A percentile compares a stretch with the other conserved stretches of the same genome.
phyloP scores from a whole-genome alignment of 176 grass and related monocot genomes.

The Melocanna baccifera region DNA sequence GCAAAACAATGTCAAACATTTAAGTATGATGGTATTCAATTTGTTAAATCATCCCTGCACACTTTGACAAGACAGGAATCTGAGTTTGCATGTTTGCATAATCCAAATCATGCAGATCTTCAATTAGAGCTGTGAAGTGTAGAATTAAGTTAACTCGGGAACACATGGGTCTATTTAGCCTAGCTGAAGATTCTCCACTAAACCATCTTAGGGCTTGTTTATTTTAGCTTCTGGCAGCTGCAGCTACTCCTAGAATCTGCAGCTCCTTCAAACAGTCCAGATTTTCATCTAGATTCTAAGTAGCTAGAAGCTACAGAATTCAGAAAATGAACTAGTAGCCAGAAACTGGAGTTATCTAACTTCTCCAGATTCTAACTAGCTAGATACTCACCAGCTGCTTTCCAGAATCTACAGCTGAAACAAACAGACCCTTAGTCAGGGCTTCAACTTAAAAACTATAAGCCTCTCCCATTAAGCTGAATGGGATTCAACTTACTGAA shows the following conservation, averaged over 20 bases:
- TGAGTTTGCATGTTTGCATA: neutral
- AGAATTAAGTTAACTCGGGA: neutral
- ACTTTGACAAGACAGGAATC: neutral
- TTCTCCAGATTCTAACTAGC: too few relatives aligned
- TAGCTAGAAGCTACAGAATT: too few relatives aligned
- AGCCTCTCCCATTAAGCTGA: constrained; percentile 1
- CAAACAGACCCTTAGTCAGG: too few relatives aligned
- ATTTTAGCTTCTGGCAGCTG: too few relatives aligned
- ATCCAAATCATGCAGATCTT: neutral
- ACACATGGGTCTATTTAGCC: neutral
- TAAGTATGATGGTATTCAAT: neutral
- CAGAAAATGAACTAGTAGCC: too few relatives aligned
- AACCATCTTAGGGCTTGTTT: constrained; percentile 14
- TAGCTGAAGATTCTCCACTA: neutral
- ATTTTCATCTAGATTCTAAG: too few relatives aligned
- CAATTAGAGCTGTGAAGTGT: neutral
- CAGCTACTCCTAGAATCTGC: too few relatives aligned
- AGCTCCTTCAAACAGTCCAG: too few relatives aligned
- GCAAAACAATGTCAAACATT: neutral
- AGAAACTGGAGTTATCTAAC: too few relatives aligned
- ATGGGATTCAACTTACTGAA: neutral
- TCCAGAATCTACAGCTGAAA: too few relatives aligned
- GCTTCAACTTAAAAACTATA: constrained; percentile 1
- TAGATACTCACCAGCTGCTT: too few relatives aligned
- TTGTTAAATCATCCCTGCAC: neutral